These are phyloP conservation scores for Boletellus ananas DNA, from an alignment of 768 basidiomycete genomes.

Conservation along the genomic window DNA sequence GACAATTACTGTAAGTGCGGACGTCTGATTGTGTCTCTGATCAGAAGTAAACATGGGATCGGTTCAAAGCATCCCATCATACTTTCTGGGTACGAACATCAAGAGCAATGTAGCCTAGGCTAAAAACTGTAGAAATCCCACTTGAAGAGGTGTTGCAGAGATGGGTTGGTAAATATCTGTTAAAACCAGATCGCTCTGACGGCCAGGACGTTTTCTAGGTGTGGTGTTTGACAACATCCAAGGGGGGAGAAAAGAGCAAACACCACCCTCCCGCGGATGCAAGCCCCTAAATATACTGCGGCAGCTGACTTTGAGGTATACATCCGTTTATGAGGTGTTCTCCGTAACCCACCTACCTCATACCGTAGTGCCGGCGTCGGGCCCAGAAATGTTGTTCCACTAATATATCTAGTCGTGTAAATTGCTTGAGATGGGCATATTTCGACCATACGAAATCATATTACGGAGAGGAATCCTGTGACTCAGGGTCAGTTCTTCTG, in stretches of 20 bases:
- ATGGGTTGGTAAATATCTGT: conserved; percentile 17
- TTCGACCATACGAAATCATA: too few species aligned
- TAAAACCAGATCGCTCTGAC: background rate
- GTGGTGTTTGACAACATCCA: conserved; percentile 18
- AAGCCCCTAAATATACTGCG: conserved; percentile 14
- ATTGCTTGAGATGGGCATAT: too few species aligned
- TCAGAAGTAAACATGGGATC: background rate
- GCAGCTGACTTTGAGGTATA: conserved; percentile 16
- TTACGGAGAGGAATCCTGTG: too few species aligned
- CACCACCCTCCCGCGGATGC: background rate
- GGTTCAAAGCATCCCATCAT: conserved; percentile 19
- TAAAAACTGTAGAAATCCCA: conserved; percentile 21
- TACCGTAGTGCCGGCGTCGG: too few species aligned
- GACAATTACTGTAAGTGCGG: conserved; percentile 1
- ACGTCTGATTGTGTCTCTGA: background rate
- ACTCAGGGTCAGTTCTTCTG: too few species aligned
- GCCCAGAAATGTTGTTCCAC: too few species aligned
- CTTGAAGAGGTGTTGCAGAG: too few species aligned
- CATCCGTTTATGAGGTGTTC: background rate
- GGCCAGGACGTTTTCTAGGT: background rate
- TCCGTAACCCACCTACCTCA: background rate
- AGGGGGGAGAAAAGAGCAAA: background rate
- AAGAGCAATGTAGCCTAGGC: conserved; percentile 8
- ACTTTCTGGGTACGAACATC: conserved; percentile 17
- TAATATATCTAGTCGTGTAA: too few species aligned